Conservation (phyloP, 371 early-diverging fungal genomes). For the Circinella umbellata region DNA sequence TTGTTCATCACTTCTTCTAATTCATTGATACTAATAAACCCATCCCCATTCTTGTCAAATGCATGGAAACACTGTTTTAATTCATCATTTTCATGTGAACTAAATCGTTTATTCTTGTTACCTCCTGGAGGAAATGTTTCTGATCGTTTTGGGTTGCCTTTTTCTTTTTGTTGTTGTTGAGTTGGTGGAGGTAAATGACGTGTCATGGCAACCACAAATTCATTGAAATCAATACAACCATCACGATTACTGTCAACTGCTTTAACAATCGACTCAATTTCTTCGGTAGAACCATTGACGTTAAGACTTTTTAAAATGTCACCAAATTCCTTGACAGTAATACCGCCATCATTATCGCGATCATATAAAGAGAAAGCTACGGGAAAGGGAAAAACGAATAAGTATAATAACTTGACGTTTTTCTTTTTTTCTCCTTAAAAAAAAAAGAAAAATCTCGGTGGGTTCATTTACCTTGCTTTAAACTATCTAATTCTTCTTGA, state of each 20-base stretch:
- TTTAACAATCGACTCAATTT: slow-evolving; percentile 56
- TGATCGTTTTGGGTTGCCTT: slow-evolving; percentile 18
- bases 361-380: slow-evolving; percentile 71
- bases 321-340: slow-evolving; percentile 61
- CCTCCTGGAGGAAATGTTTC: slow-evolving; percentile 12
- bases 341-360: slow-evolving; percentile 59
- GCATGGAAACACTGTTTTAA: slow-evolving; percentile 66
- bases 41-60: slow-evolving; percentile 73
- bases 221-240: slow-evolving; percentile 62
- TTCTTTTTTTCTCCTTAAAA: too few species aligned
- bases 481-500: slow-evolving; percentile 6
- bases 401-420: too few species aligned
- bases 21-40: slow-evolving; percentile 67
- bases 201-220: slow-evolving; percentile 71
- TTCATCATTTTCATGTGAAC: slow-evolving; percentile 57
- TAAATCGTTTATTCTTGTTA: slow-evolving; percentile 16
- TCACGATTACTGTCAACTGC: slow-evolving; percentile 47
- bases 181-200: slow-evolving; percentile 47
- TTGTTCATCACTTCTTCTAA: slow-evolving; percentile 68
- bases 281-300: slow-evolving; percentile 64
- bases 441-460: too few species aligned
- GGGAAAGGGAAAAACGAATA: too few species aligned
- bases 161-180: not conserved
- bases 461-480: slow-evolving; percentile 11
- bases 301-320: slow-evolving; percentile 74